A percentile compares a stretch with the other conserved stretches of the same genome.
These are phyloP conservation scores for Metschnikowia rubicola DNA, from an alignment of 805 yeast species.

Conservation along the genomic window DNA sequence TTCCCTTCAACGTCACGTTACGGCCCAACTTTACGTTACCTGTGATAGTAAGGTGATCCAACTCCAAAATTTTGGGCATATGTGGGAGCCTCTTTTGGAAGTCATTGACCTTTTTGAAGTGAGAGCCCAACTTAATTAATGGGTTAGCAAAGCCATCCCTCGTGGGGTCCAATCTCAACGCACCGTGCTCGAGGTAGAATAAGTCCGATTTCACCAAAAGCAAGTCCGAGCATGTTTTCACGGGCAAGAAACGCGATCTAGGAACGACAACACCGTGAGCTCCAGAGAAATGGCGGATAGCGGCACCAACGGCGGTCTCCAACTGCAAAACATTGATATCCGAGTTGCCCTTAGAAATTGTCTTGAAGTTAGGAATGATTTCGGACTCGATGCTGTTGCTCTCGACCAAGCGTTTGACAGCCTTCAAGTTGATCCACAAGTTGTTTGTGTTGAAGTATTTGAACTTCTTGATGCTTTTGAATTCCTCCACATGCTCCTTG, in stretches of 20 bases:
- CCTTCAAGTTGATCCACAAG: slow-evolving; percentile 93
- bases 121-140: slow-evolving; percentile 91
- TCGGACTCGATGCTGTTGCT: slow-evolving; percentile 79
- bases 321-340: slow-evolving; percentile 88
- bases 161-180: slow-evolving; percentile 74
- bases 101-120: slow-evolving; percentile 90
- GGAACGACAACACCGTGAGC: slow-evolving; percentile 99
- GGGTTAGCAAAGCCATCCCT: slow-evolving; percentile 93
- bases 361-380: slow-evolving; percentile 91
- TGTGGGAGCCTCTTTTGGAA: slow-evolving; percentile 89
- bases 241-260: slow-evolving; percentile 96
- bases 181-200: slow-evolving; percentile 87
- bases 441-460: slow-evolving; percentile 98
- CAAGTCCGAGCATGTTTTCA: slow-evolving; percentile 94
- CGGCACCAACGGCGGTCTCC: slow-evolving; percentile 99
- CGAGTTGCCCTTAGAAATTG: slow-evolving; percentile 69
- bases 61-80: slow-evolving; percentile 93
- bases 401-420: slow-evolving; percentile 89
- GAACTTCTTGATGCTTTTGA: slow-evolving; percentile 95
- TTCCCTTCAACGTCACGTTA: slow-evolving; percentile 88
- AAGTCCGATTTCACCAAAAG: slow-evolving; percentile 92
- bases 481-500: slow-evolving; percentile 96
- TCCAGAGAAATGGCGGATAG: slow-evolving; percentile 89
- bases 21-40: slow-evolving; percentile 94
- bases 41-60: slow-evolving; percentile 95